Evolutionary conservation across 2,329 filamentous ascomycete genomes (phyloP).

Genomic region (Penicillium sp.): DNA sequence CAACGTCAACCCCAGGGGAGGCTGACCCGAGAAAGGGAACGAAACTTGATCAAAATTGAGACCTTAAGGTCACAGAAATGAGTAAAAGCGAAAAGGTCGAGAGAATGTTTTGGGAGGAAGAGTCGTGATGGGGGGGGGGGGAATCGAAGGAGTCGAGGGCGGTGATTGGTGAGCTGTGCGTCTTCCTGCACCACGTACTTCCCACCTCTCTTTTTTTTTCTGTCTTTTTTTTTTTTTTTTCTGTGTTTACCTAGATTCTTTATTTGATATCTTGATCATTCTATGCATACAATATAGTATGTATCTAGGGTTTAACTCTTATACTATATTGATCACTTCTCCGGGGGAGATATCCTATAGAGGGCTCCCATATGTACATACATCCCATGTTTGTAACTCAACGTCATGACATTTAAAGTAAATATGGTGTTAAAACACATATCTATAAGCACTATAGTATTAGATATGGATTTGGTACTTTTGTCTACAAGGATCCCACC

Average conservation of each 20-base stretch:
- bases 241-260: neutral
- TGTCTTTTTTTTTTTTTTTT: neutral
- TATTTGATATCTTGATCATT: neutral
- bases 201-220: slow-evolving; percentile 2
- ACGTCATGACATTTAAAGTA: neutral
- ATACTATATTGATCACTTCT: neutral
- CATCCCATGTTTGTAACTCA: neutral
- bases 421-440: neutral
- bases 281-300: neutral
- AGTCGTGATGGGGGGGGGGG: slow-evolving; percentile 8
- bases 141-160: slow-evolving; percentile 13
- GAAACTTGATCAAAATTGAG: slow-evolving; percentile 6
- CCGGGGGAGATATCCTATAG: neutral
- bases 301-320: neutral
- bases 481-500: neutral
- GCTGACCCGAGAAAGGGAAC: slow-evolving; percentile 11
- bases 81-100: slow-evolving; percentile 6
- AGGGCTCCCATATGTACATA: neutral
- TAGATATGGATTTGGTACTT: neutral
- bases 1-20: slow-evolving; percentile 23
- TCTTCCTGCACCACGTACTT: slow-evolving; percentile 13
- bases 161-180: slow-evolving; percentile 28
- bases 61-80: slow-evolving; percentile 3
- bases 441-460: neutral
- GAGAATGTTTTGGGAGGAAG: slow-evolving; percentile 13